A percentile compares a stretch with the other conserved stretches of the same genome.
phyloP scores from a whole-genome alignment of 805 yeast species.

The Wickerhamiella brachini region DNA sequence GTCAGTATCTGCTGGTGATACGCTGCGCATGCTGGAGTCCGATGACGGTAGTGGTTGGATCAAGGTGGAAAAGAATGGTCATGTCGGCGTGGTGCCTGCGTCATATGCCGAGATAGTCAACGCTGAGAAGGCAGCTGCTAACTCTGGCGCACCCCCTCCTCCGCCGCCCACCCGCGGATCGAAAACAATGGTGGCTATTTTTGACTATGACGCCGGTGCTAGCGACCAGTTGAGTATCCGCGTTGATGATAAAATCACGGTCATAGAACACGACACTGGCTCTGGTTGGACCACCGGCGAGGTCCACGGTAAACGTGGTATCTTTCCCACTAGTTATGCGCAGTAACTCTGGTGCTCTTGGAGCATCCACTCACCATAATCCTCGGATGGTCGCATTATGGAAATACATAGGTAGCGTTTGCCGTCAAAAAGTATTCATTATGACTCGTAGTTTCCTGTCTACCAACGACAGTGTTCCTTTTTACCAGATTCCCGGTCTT shows the following conservation, averaged over 20 bases:
- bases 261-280: slow-evolving; percentile 54
- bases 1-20: slow-evolving; percentile 45
- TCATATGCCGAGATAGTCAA: slow-evolving; percentile 45
- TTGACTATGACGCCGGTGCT: slow-evolving; percentile 64
- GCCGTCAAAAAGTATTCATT: too few species aligned
- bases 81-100: slow-evolving; percentile 78
- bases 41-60: slow-evolving; percentile 97
- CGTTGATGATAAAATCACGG: slow-evolving; percentile 60
- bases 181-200: slow-evolving; percentile 39
- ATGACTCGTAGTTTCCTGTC: too few species aligned
- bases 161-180: slow-evolving; percentile 64
- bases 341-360: not conserved
- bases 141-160: slow-evolving; percentile 51
- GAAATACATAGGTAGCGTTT: too few species aligned
- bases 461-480: too few species aligned
- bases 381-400: not conserved
- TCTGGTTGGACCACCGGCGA: slow-evolving; percentile 95
- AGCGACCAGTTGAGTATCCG: slow-evolving; percentile 61
- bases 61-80: slow-evolving; percentile 33
- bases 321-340: slow-evolving; percentile 71
- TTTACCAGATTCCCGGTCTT: too few species aligned
- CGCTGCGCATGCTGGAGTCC: slow-evolving; percentile 39
- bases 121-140: slow-evolving; percentile 1
- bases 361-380: not conserved
- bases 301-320: slow-evolving; percentile 46